Evolutionary conservation across 371 early-diverging fungal species (phyloP).

Genomic region (Cokeromyces recurvatus): DNA sequence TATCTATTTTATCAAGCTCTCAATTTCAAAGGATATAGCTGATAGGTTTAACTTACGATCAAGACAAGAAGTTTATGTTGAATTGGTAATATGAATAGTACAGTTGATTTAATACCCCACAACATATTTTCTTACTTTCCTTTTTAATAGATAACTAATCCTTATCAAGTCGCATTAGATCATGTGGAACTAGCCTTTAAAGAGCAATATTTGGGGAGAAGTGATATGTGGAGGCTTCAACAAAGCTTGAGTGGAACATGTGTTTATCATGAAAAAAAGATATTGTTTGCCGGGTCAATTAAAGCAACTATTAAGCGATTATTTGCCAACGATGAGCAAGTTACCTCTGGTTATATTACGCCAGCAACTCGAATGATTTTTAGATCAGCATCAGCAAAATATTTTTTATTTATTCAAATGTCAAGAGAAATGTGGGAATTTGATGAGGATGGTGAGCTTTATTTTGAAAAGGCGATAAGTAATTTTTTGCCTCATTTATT

Average conservation of each 20-base stretch:
- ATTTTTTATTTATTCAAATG: slow-evolving; percentile 93
- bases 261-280: slow-evolving; percentile 78
- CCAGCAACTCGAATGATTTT: slow-evolving; percentile 83
- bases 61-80: slow-evolving; percentile 61
- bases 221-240: slow-evolving; percentile 93
- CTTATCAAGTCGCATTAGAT: slow-evolving; percentile 59
- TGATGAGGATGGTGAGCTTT: slow-evolving; percentile 93
- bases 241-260: slow-evolving; percentile 64
- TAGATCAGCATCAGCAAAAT: slow-evolving; percentile 91
- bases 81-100: slow-evolving; percentile 63
- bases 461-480: slow-evolving; percentile 86
- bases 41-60: slow-evolving; percentile 41
- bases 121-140: too few relatives aligned
- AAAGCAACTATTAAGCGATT: slow-evolving; percentile 85
- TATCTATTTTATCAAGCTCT: slow-evolving; percentile 17
- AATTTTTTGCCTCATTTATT: slow-evolving; percentile 90
- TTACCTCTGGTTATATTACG: slow-evolving; percentile 68
- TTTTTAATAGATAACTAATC: too few relatives aligned
- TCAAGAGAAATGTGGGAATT: slow-evolving; percentile 96
- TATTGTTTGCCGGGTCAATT: slow-evolving; percentile 69
- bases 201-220: slow-evolving; percentile 90
- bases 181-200: slow-evolving; percentile 85
- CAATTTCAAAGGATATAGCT: slow-evolving; percentile 39
- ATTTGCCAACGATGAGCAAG: slow-evolving; percentile 53
- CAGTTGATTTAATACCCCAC: too few relatives aligned